A percentile compares a stretch with the other conserved stretches of the same genome.
These are phyloP conservation scores for Clitopilus hobsonii DNA, from an alignment of 768 basidiomycete genomes.

Conservation along the genomic window DNA sequence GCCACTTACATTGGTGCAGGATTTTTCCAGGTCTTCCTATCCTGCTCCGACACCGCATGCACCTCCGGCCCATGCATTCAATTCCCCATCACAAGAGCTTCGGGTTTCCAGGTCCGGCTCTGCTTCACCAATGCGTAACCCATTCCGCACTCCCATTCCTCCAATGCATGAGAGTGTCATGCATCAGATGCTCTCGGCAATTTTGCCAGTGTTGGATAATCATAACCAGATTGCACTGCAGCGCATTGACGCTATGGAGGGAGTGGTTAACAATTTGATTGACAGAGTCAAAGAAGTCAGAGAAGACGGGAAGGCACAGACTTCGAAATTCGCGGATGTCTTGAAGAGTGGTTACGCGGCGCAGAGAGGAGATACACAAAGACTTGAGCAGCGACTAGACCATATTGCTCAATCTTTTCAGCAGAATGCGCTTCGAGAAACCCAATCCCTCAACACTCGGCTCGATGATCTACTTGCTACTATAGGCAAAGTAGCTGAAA, in stretches of 20 bases:
- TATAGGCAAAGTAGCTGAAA: neutral
- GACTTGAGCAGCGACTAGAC: too few species aligned
- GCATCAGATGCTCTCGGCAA: neutral
- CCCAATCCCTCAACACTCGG: neutral
- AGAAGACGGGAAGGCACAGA: neutral
- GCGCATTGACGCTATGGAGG: neutral
- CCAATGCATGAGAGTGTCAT: neutral
- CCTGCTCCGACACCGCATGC: neutral
- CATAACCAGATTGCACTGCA: neutral
- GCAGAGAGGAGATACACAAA: too few species aligned
- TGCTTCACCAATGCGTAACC: neutral
- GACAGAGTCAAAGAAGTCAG: neutral
- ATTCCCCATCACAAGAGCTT: neutral
- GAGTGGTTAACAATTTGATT: neutral
- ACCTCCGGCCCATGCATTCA: neutral
- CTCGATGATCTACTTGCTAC: neutral
- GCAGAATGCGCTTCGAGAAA: too few species aligned
- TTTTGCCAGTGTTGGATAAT: neutral
- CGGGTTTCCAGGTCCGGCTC: neutral
- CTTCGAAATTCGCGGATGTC: neutral
- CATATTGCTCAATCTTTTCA: too few species aligned
- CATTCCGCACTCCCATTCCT: neutral
- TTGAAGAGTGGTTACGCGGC: neutral
- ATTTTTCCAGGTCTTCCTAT: neutral
- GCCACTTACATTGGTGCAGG: neutral